Base-by-base conservation (phyloP, 352 stramenopile genomes). In the Globisporangium cederbergense region DNA sequence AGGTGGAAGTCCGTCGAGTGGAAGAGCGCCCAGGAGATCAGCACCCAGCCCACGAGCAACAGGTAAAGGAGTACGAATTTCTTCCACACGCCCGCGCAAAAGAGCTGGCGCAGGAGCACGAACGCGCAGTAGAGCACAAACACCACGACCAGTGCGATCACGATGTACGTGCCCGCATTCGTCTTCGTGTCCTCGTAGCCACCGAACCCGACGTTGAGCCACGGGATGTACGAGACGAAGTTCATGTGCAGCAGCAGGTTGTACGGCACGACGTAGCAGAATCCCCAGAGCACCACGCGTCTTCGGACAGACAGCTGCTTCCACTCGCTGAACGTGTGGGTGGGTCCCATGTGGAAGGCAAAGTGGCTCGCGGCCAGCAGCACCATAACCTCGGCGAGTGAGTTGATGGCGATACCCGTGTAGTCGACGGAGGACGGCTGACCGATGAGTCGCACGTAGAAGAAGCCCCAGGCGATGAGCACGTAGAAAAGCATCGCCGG, bases 161-260 rank as follows among this genome's bases (percentile, higher is more conserved):
- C 73, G 14, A 90, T 60, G 66, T 90, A 95, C 0, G 86, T 90
- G n/a, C 74, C 75, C 11, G 69, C 75, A 43, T 83, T 90, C 4
- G 66, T 58, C 34, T 78, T 32, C 1, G 61, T 25, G 16, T 77
- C 47, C 53, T 91, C 67, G 58, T 90, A 89, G 4, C 86, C 86
- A 7, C 86, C 86, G 11, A 94, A 60, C 53, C 80, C 71, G 25
- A 94, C 60, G 70, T 83, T 91, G 53, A 94, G 79, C 81, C 86
- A 92, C 34, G 83, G 78, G 3, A 92, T 8, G 53, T 87, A 90
- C 52, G 73, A 74, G 45, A 92, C 76, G 58, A 90, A 75, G 58
- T 89, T 91, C 68, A 94, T 76, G 64, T 94, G 83, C 30, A 92
- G 74, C 68, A 92, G 71, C 25, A 82, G 52, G 58, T 90, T 83